Conservation (phyloP, 2,329 filamentous ascomycete species). For the Elsinoe batatas region DNA sequence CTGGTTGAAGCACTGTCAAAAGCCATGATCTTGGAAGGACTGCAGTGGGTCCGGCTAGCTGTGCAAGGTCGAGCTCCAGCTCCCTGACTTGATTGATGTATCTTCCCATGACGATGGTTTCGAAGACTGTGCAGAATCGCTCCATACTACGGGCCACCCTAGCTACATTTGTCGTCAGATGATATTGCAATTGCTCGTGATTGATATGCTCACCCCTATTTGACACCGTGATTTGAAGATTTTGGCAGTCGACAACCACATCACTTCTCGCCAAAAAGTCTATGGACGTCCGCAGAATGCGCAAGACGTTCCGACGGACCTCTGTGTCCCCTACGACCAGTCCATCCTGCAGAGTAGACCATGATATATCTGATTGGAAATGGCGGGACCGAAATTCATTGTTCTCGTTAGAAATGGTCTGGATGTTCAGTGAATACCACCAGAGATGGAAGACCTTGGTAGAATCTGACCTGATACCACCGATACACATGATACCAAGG, state of each 20-base stretch:
- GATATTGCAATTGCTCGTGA: background rate
- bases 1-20: conserved; percentile 33
- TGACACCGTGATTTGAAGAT: conserved; percentile 11
- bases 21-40: conserved; percentile 33
- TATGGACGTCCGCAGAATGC: conserved; percentile 35
- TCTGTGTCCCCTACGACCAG: conserved; percentile 36
- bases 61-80: conserved; percentile 34
- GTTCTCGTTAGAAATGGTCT: background rate
- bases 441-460: background rate
- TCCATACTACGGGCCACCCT: conserved; percentile 28
- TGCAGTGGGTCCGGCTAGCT: conserved; percentile 25
- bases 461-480: background rate
- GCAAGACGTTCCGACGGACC: conserved; percentile 37
- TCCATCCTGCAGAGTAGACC: conserved; percentile 30
- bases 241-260: conserved; percentile 13
- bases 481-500: too few species aligned
- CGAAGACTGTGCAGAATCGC: conserved; percentile 36
- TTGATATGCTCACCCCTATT: background rate
- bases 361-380: conserved; percentile 27
- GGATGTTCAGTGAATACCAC: background rate
- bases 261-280: conserved; percentile 20
- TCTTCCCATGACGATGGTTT: conserved; percentile 39
- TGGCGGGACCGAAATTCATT: background rate
- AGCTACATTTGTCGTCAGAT: background rate
- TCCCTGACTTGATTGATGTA: conserved; percentile 41